Conservation (phyloP, 2,329 filamentous ascomycete species). For the Teratosphaeria nubilosa region DNA sequence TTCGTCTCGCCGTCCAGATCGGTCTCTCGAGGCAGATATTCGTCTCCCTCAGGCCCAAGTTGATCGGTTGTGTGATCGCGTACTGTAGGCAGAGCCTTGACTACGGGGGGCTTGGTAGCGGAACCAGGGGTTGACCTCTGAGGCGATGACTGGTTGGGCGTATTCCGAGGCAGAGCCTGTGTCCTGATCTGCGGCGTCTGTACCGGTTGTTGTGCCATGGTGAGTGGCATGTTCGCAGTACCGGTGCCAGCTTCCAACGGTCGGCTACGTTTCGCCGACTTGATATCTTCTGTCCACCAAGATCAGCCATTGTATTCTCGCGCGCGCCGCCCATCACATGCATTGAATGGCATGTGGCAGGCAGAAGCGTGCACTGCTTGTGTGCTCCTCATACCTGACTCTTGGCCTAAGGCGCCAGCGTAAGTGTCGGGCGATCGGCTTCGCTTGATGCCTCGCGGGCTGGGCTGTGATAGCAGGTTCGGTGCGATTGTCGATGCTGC, state of each 20-base stretch:
- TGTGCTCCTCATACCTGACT: conserved; percentile 53
- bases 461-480: conserved; percentile 34
- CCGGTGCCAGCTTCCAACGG: conserved; percentile 9
- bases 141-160: conserved; percentile 29
- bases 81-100: conserved; percentile 92
- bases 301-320: background rate
- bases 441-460: conserved; percentile 64
- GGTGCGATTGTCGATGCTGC: conserved; percentile 38
- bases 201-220: conserved; percentile 38
- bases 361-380: conserved; percentile 4
- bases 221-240: conserved; percentile 32
- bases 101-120: conserved; percentile 55
- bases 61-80: conserved; percentile 96
- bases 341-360: conserved; percentile 7
- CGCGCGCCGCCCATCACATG: background rate
- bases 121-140: conserved; percentile 9
- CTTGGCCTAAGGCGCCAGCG: conserved; percentile 31
- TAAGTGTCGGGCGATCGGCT: conserved; percentile 64
- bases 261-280: conserved; percentile 28
- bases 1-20: conserved; percentile 94
- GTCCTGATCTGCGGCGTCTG: conserved; percentile 46
- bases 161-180: conserved; percentile 39
- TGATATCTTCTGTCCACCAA: conserved; percentile 32
- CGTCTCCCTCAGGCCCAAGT: conserved; percentile 76
- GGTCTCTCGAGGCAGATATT: conserved; percentile 87